These are phyloP conservation scores for Populus euphratica DNA, from an alignment of 345 rosid genomes.

Conservation along the genomic window DNA sequence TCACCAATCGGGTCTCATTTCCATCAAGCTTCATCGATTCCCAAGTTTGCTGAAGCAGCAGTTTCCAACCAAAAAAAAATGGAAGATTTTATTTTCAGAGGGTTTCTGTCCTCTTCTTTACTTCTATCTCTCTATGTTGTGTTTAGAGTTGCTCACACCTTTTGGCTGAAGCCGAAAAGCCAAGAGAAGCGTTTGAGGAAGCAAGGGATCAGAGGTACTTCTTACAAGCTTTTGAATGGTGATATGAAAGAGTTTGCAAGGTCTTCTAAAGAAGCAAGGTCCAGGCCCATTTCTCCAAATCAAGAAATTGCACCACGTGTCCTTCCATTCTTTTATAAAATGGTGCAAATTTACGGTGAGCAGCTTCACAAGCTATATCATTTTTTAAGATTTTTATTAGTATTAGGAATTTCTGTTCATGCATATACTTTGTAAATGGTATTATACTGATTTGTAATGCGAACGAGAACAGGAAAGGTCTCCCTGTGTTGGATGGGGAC, in stretches of 20 bases:
- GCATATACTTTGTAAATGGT: too few species aligned
- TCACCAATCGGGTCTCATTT: too few species aligned
- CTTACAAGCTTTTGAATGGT: constrained; percentile 15
- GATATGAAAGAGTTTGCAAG: not conserved
- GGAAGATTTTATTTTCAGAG: too few species aligned
- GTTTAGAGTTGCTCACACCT: not conserved
- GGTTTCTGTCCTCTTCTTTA: not conserved
- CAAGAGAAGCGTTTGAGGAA: constrained; percentile 30
- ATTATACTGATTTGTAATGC: too few species aligned
- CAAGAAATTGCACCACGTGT: constrained; percentile 40
- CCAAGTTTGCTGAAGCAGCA: too few species aligned
- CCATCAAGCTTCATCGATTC: too few species aligned
- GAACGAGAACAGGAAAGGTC: constrained; percentile 37
- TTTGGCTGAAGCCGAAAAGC: constrained; percentile 43
- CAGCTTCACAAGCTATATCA: too few species aligned
- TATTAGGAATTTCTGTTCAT: too few species aligned
- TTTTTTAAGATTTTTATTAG: too few species aligned
- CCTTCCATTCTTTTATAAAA: constrained; percentile 29
- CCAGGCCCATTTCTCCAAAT: constrained; percentile 34
- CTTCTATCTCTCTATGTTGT: not conserved
- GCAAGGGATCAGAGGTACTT: constrained; percentile 41
- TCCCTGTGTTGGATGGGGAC: constrained; percentile 41
- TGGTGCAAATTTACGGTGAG: constrained; percentile 36
- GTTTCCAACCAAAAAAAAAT: too few species aligned
- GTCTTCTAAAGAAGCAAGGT: constrained; percentile 33